These are phyloP conservation scores for Aphanomyces stellatus DNA, from an alignment of 352 stramenopile species.

Conservation along the genomic window DNA sequence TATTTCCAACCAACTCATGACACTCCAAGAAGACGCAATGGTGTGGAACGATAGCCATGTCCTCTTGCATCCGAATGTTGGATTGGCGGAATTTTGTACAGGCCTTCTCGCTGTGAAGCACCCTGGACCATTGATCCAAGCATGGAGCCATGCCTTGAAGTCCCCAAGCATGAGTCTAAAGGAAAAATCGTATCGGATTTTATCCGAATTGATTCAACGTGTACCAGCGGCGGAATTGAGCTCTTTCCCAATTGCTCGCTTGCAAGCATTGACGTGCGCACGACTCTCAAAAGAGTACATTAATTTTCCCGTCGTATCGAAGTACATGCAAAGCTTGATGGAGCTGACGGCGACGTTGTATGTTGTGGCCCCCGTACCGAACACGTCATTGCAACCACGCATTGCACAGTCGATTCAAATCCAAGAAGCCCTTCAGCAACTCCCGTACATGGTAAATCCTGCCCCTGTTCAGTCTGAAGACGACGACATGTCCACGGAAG, in stretches of 20 bases:
- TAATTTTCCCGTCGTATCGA: constrained; percentile 67
- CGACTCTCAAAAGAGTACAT: constrained; percentile 67
- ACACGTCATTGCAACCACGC: background rate
- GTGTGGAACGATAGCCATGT: constrained; percentile 76
- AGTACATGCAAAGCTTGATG: constrained; percentile 77
- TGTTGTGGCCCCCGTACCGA: background rate
- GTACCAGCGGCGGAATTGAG: constrained; percentile 26
- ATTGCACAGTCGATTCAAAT: background rate
- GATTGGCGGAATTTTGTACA: constrained; percentile 80
- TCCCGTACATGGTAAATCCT: constrained; percentile 5
- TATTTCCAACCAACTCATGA: constrained; percentile 47
- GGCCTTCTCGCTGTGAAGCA: constrained; percentile 51
- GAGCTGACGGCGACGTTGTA: constrained; percentile 59
- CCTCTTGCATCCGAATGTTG: constrained; percentile 74
- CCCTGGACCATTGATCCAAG: constrained; percentile 54
- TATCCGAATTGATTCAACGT: constrained; percentile 66
- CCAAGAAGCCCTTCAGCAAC: background rate
- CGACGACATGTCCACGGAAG: constrained; percentile 33
- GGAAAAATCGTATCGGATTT: constrained; percentile 67
- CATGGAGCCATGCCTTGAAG: constrained; percentile 77
- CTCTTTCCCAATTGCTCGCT: constrained; percentile 46
- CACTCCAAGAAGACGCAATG: constrained; percentile 29
- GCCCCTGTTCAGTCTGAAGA: constrained; percentile 42
- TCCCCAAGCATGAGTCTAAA: constrained; percentile 83
- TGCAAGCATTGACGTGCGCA: constrained; percentile 63